A percentile compares a stretch with the other conserved stretches of the same genome.
Conservation (phyloP, 78 protist species). For the Dictyostelium capitatum region DNA sequence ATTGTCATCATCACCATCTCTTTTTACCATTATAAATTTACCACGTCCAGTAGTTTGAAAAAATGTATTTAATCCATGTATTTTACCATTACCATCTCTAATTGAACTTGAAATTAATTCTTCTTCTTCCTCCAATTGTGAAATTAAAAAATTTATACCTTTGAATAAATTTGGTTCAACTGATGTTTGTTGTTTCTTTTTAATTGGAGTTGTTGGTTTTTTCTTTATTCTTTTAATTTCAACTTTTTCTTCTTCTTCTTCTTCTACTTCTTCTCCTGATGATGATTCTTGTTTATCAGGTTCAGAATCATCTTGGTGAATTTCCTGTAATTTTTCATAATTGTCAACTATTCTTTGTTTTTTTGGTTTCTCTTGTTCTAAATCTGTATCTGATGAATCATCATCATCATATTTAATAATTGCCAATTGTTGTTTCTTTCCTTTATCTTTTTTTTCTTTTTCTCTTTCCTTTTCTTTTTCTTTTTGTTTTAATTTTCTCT, state of each 20-base stretch:
- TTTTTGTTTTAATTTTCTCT: not conserved
- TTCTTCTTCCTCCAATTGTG: not conserved
- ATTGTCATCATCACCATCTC: not conserved
- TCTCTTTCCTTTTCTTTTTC: not conserved
- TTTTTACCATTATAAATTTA: not conserved
- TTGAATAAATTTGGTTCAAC: not conserved
- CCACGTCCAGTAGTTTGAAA: not conserved
- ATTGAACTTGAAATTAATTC: not conserved
- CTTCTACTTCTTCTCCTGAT: not conserved
- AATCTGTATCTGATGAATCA: not conserved
- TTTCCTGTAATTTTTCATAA: not conserved
- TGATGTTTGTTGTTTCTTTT: not conserved
- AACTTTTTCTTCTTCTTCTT: slow-evolving; percentile 11
- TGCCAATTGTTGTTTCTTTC: not conserved
- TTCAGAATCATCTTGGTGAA: not conserved
- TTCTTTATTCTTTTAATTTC: not conserved
- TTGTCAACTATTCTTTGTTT: not conserved
- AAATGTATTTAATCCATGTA: not conserved
- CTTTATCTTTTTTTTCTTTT: not conserved
- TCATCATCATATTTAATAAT: not conserved
- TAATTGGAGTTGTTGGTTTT: not conserved
- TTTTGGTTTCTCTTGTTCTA: not conserved
- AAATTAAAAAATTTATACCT: not conserved
- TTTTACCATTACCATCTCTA: not conserved
- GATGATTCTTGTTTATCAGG: not conserved